Percentiles rank a stretch among this genome's conserved stretches.
These are phyloP conservation scores for Melaleuca quinquenervia DNA, from an alignment of 345 rosid genomes.

Conservation along the genomic window DNA sequence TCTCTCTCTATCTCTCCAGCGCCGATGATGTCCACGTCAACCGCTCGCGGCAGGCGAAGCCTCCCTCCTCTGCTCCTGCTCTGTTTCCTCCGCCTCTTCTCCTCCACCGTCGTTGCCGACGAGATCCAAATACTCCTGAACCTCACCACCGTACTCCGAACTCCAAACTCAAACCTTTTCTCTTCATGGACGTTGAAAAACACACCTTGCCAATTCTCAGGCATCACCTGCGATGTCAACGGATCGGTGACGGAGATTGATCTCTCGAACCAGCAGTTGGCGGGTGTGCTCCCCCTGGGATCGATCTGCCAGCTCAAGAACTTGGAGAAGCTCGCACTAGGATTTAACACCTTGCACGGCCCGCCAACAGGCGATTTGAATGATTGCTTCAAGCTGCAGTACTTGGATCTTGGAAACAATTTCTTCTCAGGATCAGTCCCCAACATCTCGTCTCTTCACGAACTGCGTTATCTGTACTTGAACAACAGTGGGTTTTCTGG, in stretches of 20 bases:
- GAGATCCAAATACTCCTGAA: constrained; percentile 43
- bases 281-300: constrained; percentile 40
- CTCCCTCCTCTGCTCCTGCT: constrained; percentile 1
- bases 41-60: neutral
- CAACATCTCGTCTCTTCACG: constrained; percentile 31
- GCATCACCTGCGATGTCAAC: constrained; percentile 42
- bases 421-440: constrained; percentile 54
- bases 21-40: neutral
- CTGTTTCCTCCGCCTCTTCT: constrained; percentile 16
- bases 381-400: constrained; percentile 38
- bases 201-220: constrained; percentile 37
- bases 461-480: constrained; percentile 39
- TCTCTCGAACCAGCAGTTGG: constrained; percentile 36
- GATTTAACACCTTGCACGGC: constrained; percentile 48
- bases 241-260: constrained; percentile 50
- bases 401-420: constrained; percentile 75
- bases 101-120: constrained; percentile 20
- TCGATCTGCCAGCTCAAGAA: constrained; percentile 46
- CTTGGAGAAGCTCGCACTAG: constrained; percentile 58
- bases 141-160: constrained; percentile 26
- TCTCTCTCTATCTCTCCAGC: neutral
- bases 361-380: constrained; percentile 19
- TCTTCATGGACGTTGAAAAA: constrained; percentile 36
- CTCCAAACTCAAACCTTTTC: constrained; percentile 21
- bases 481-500: constrained; percentile 59